phyloP scores from a whole-genome alignment of 73 alveolate genomes.

The Paraurostyla sp. region DNA sequence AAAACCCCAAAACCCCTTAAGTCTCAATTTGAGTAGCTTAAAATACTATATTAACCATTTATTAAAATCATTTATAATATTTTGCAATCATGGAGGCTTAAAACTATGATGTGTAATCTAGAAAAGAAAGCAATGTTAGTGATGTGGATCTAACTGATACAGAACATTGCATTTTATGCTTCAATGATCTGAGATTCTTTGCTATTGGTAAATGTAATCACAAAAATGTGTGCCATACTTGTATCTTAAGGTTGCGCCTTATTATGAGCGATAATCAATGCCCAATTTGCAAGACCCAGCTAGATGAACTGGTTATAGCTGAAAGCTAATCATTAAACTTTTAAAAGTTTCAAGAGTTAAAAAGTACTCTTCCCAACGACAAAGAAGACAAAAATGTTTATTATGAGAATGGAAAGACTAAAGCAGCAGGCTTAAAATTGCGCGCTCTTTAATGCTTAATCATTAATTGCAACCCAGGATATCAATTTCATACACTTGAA shows the following conservation, averaged over 20 bases:
- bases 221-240: conserved; percentile 63
- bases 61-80: too few species aligned
- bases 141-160: conserved; percentile 44
- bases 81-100: too few species aligned
- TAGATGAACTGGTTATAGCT: conserved; percentile 51
- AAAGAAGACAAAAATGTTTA: conserved; percentile 54
- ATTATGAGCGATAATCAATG: conserved; percentile 64
- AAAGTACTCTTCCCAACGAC: conserved; percentile 11
- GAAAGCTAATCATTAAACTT: neutral
- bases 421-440: conserved; percentile 25
- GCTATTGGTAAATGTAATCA: conserved; percentile 71
- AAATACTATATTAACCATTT: too few species aligned
- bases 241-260: conserved; percentile 65
- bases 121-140: conserved; percentile 46
- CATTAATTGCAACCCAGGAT: conserved; percentile 61
- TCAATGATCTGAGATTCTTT: conserved; percentile 47
- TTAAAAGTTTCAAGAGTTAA: conserved; percentile 41
- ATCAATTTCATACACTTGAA: conserved; percentile 33
- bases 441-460: conserved; percentile 55
- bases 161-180: conserved; percentile 68
- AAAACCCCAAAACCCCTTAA: too few species aligned
- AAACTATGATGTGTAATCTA: neutral
- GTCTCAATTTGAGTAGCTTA: too few species aligned
- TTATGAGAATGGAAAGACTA: conserved; percentile 61
- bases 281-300: conserved; percentile 68